Percentiles rank a stretch among this genome's conserved stretches.
Evolutionary conservation across 371 early-diverging fungal species (phyloP).

Genomic region (Actinomortierella ambigua): DNA sequence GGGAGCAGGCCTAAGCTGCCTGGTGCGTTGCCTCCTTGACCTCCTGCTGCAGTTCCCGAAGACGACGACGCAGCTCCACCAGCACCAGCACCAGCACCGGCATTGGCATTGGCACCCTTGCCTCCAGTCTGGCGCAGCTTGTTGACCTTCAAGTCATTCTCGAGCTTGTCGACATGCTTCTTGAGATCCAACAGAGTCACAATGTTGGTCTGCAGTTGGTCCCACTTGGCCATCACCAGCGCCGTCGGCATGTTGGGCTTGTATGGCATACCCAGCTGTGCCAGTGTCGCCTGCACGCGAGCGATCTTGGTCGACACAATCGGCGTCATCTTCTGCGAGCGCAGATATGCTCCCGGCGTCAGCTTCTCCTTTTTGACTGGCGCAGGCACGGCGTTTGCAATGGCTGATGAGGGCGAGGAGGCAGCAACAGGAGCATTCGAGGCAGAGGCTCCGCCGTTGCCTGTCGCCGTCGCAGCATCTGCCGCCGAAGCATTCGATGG

Average conservation of each 20-base stretch:
- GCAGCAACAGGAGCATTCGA: slow-evolving; percentile 1
- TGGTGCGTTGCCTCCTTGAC: neutral
- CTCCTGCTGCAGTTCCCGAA: slow-evolving; percentile 3
- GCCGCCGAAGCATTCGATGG: slow-evolving; percentile 18
- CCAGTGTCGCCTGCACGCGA: slow-evolving; percentile 69
- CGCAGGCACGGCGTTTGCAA: slow-evolving; percentile 46
- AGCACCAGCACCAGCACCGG: slow-evolving; percentile 15
- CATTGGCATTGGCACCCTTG: slow-evolving; percentile 41
- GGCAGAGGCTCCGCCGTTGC: neutral
- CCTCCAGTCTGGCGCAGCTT: slow-evolving; percentile 54
- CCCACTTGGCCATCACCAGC: slow-evolving; percentile 73
- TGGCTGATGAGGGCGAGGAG: slow-evolving; percentile 13
- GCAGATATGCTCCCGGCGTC: slow-evolving; percentile 77
- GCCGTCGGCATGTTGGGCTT: slow-evolving; percentile 85
- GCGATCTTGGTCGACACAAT: slow-evolving; percentile 69
- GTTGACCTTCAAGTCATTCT: slow-evolving; percentile 72
- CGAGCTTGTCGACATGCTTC: slow-evolving; percentile 78
- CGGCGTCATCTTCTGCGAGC: slow-evolving; percentile 71
- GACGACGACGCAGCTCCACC: slow-evolving; percentile 6
- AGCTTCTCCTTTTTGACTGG: slow-evolving; percentile 67
- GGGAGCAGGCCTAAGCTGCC: too few species aligned
- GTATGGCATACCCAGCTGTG: slow-evolving; percentile 66
- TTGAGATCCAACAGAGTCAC: slow-evolving; percentile 80
- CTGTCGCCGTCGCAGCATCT: neutral
- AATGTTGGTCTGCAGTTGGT: slow-evolving; percentile 72